Conservation (phyloP, 164 flowering plant species). For the Euptelea pleiosperma region DNA sequence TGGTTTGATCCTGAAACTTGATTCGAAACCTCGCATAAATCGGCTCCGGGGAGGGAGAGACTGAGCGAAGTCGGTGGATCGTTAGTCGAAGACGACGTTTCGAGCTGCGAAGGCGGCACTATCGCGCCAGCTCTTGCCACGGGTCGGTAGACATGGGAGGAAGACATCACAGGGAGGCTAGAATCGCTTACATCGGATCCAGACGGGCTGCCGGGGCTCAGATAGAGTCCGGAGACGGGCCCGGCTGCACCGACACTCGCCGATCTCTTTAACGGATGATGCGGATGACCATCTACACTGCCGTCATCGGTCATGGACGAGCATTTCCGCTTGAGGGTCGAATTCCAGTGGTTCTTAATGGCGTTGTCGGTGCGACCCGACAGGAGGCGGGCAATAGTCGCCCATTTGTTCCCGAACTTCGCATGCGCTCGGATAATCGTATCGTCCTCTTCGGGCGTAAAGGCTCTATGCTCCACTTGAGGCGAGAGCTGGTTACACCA, state of each 20-base stretch:
- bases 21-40: constrained; percentile 33
- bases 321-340: constrained; percentile 74
- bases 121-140: constrained; percentile 34
- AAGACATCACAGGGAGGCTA: constrained; percentile 29
- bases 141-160: constrained; percentile 40
- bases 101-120: constrained; percentile 20
- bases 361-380: constrained; percentile 88
- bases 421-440: constrained; percentile 73
- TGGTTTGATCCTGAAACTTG: constrained; percentile 17
- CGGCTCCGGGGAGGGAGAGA: constrained; percentile 63
- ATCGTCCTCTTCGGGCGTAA: constrained; percentile 74
- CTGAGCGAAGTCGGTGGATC: constrained; percentile 53
- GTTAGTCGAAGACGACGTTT: constrained; percentile 22
- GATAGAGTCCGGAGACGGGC: constrained; percentile 24
- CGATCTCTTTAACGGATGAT: constrained; percentile 50
- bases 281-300: constrained; percentile 15
- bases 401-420: constrained; percentile 84
- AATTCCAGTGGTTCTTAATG: constrained; percentile 88
- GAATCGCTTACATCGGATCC: constrained; percentile 78
- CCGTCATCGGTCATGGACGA: constrained; percentile 36
- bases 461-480: constrained; percentile 76
- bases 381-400: constrained; percentile 76
- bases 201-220: constrained; percentile 54
- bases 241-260: constrained; percentile 40
- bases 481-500: constrained; percentile 96